Conservation (phyloP, 305 asterid genomes). For the Solanum hybrid region DNA sequence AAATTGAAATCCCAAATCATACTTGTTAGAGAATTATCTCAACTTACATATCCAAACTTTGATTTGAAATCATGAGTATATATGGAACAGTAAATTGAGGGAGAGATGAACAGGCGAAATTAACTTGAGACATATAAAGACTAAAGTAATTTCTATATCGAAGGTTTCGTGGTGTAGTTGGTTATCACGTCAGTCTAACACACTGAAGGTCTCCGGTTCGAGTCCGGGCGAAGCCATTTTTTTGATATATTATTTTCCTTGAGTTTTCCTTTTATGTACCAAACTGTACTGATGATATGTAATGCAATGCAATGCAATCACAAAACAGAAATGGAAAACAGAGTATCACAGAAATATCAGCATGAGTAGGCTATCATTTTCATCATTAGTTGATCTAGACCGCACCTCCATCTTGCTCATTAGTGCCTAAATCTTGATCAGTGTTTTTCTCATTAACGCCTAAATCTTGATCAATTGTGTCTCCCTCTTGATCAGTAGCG, state of each 20-base stretch:
- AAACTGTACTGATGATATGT: neutral
- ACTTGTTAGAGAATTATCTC: neutral
- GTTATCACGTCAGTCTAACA: conserved; percentile 99
- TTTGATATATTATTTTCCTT: too few species aligned
- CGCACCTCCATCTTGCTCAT: neutral
- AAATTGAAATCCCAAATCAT: neutral
- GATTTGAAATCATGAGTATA: neutral
- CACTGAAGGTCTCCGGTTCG: conserved; percentile 99
- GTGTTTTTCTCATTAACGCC: too few species aligned
- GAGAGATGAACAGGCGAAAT: neutral
- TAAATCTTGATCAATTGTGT: neutral
- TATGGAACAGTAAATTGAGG: too few species aligned
- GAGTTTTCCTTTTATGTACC: too few species aligned
- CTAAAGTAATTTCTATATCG: rapidly evolving
- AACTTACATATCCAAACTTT: neutral
- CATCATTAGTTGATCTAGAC: too few species aligned
- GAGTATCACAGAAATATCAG: neutral
- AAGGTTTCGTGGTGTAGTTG: conserved; percentile 96
- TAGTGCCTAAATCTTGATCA: neutral
- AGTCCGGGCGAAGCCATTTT: neutral
- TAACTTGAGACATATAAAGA: too few species aligned
- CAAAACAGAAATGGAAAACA: neutral
- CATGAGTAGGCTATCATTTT: neutral
- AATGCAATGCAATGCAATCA: neutral
- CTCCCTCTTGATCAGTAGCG: neutral